Percentiles rank a stretch among this genome's conserved stretches.
Conservation (phyloP, 1,139 yeast species). For the Taiozyma sp. region DNA sequence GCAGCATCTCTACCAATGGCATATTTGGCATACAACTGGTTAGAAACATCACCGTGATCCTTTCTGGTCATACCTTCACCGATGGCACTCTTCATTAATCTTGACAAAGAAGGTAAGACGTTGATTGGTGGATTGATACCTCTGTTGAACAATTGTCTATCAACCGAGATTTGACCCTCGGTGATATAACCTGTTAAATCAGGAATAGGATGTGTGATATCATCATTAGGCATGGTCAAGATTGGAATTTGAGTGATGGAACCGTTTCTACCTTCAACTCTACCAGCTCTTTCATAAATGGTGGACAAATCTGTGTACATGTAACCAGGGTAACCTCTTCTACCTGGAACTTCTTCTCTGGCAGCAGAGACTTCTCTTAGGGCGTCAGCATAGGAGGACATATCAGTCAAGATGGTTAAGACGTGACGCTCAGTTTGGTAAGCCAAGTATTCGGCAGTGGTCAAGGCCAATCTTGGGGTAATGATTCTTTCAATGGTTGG, state of each 20-base stretch:
- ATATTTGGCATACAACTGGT: conserved; percentile 96
- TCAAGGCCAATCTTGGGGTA: conserved; percentile 98
- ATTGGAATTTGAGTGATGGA: conserved; percentile 98
- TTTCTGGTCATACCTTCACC: conserved; percentile 99
- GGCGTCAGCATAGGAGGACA: conserved; percentile 99
- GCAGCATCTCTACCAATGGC: conserved; percentile 99
- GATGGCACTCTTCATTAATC: conserved; percentile 98
- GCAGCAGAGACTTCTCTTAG: conserved; percentile 99
- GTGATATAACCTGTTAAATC: conserved; percentile 99
- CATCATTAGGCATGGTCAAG: conserved; percentile 99
- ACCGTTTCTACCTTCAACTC: conserved; percentile 99
- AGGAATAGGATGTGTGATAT: conserved; percentile 99
- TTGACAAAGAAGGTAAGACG: conserved; percentile 93
- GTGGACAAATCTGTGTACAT: conserved; percentile 99
- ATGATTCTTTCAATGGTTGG: conserved; percentile 99
- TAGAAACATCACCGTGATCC: conserved; percentile 99
- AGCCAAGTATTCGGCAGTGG: conserved; percentile 98
- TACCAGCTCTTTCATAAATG: conserved; percentile 98
- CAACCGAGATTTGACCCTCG: conserved; percentile 97
- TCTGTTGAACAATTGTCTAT: conserved; percentile 92
- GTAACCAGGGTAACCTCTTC: conserved; percentile 99
- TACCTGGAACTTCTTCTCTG: conserved; percentile 99
- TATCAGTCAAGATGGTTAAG: conserved; percentile 94
- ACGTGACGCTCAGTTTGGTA: conserved; percentile 99
- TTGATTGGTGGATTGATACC: conserved; percentile 99